These are phyloP conservation scores for Argentina anserina DNA, from an alignment of 306 rosid genomes.

Conservation along the genomic window DNA sequence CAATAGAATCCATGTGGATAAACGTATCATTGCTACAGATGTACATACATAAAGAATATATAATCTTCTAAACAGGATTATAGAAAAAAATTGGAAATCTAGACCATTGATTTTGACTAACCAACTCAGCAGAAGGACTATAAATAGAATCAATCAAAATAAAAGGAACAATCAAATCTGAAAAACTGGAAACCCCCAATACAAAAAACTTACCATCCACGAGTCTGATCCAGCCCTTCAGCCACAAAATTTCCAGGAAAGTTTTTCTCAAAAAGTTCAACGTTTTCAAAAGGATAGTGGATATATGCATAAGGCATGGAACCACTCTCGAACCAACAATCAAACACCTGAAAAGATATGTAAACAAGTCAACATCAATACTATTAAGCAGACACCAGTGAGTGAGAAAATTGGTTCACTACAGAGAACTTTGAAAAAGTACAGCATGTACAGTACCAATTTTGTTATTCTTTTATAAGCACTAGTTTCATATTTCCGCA, in stretches of 20 bases:
- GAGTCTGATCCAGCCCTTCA: constrained; percentile 95
- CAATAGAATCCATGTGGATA: background rate
- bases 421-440: background rate
- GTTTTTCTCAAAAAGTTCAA: constrained; percentile 82
- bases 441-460: background rate
- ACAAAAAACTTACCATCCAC: constrained; percentile 79
- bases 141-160: background rate
- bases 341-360: constrained; percentile 74
- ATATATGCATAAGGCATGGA: constrained; percentile 97
- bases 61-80: background rate
- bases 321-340: constrained; percentile 99
- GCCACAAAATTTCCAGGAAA: constrained; percentile 97
- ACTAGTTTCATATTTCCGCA: no score
- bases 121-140: background rate
- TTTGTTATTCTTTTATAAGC: background rate
- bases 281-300: constrained; percentile 92
- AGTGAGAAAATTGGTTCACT: background rate
- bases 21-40: background rate
- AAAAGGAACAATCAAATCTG: background rate
- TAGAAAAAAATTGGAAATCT: background rate
- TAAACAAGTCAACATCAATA: constrained; percentile 11
- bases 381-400: background rate
- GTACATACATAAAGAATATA: background rate
- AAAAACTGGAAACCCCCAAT: background rate
- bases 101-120: background rate